Evolutionary conservation across 139 green algal genomes (phyloP).

Genomic region (Tetraselmis chui): DNA sequence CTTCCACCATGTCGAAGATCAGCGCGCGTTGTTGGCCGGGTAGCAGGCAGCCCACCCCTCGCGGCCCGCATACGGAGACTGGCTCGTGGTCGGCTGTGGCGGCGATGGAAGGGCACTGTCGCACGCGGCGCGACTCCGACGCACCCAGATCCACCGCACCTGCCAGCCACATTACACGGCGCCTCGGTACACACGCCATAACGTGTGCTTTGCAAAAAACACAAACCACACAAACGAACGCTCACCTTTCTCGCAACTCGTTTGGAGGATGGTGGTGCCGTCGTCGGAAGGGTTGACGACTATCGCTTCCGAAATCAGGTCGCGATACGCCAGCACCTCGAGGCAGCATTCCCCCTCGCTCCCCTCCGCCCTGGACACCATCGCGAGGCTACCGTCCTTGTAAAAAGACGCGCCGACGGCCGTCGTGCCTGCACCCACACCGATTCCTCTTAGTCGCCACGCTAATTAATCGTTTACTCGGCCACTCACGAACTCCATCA

Average conservation of each 20-base stretch:
- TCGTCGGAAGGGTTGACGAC: not conserved
- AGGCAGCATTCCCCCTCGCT: not conserved
- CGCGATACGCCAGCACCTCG: not conserved
- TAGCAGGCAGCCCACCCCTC: not conserved
- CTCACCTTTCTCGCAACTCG: not conserved
- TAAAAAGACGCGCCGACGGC: not conserved
- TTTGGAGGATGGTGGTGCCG: not conserved
- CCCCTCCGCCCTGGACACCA: not conserved
- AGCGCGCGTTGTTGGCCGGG: not conserved
- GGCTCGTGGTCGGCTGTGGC: not conserved
- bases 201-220: too few relatives aligned
- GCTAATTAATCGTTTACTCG: too few relatives aligned
- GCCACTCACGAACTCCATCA: too few relatives aligned
- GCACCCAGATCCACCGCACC: not conserved
- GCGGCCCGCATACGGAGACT: not conserved
- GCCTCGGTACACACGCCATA: not conserved
- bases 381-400: not conserved
- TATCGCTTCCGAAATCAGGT: not conserved
- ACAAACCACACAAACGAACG: too few relatives aligned
- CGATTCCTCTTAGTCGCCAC: not conserved
- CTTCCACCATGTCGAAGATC: not conserved
- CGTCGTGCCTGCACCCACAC: not conserved
- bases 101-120: not conserved
- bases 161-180: not conserved
- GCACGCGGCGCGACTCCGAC: not conserved